Conservation (phyloP, 1,284 basidiomycete genomes). For the Trametes versicolor region DNA sequence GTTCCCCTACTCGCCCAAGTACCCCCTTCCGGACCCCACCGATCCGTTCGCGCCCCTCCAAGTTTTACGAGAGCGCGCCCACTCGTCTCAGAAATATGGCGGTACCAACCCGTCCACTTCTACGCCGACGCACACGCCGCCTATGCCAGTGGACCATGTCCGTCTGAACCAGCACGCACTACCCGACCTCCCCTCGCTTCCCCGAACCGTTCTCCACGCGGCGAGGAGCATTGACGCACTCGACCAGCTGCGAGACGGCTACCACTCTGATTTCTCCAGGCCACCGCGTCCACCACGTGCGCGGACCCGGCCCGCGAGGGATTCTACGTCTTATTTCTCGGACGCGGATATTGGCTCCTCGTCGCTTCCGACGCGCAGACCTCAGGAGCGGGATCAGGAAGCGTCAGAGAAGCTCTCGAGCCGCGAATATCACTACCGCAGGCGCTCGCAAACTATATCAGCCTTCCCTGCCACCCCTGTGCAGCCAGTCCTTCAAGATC, state of each 20-base stretch:
- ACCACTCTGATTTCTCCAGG: conserved; percentile 39
- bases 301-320: conserved; percentile 34
- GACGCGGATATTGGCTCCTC: conserved; percentile 38
- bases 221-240: conserved; percentile 30
- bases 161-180: conserved; percentile 14
- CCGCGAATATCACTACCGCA: conserved; percentile 41
- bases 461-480: conserved; percentile 26
- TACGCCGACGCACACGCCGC: conserved; percentile 27
- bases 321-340: conserved; percentile 40
- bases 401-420: conserved; percentile 26
- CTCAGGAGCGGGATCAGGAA: conserved; percentile 28
- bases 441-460: conserved; percentile 42
- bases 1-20: conserved; percentile 53
- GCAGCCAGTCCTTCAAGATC: conserved; percentile 14
- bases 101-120: conserved; percentile 33
- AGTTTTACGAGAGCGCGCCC: conserved; percentile 52
- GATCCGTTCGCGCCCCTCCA: conserved; percentile 66
- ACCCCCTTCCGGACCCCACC: conserved; percentile 60
- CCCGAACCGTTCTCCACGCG: conserved; percentile 26
- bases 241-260: conserved; percentile 38
- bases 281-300: conserved; percentile 41
- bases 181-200: conserved; percentile 23
- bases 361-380: conserved; percentile 23
- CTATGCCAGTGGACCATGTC: conserved; percentile 18
- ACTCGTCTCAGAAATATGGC: conserved; percentile 43